Evolutionary conservation across 306 rosid genomes (phyloP), one percentile per base, ranked within the genome.

Genomic region (Psophocarpus tetragonolobus): DNA sequence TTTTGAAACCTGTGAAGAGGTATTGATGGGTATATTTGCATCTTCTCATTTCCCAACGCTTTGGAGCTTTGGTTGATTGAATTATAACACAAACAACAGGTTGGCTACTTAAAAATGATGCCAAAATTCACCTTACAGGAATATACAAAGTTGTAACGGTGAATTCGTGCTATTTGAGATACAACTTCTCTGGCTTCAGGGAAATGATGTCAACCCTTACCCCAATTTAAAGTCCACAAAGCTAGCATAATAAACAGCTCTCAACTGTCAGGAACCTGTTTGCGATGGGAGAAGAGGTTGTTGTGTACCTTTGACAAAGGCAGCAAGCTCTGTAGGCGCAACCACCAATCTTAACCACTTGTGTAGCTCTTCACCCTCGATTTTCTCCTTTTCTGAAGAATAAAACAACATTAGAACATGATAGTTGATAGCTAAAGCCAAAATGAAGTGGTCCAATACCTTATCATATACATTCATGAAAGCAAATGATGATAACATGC

Each of bases 341-440:
- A 94, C 96, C 63, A 94, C 98, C 86, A 81, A 35, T 84, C 87
- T 89, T 87, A 94, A 74, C 98, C 98, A 94, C 73, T 89, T 73
- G 15, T 90, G 96, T 68, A 94, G 88, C 84, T 94, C 98, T 71
- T 90, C 93, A 26, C 98, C 98, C 87, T 91, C 97, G 21, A 91
- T 94, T 83, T 91, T 94, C 87, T 94, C 98, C 51, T 87, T 94
- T 71, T 87, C 98, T 94, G 91, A 42, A 84, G 10, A 87, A 85
- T 24, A 80, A 80, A 86, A 79, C 50, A 76, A 50, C 5, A 77
- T 83, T 75, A 85, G 78, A 84, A 72, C 50, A 53, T 32, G 60
- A 24, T n/a, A 71, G 41, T 26, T 45, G n/a, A n/a, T n/a, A n/a
- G n/a, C n/a, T n/a, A n/a, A 73, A 81, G 69, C 56, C 51, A 14